These are phyloP conservation scores for Nitzschia sp. DNA, from an alignment of 108 stramenopile genomes.

Conservation along the genomic window DNA sequence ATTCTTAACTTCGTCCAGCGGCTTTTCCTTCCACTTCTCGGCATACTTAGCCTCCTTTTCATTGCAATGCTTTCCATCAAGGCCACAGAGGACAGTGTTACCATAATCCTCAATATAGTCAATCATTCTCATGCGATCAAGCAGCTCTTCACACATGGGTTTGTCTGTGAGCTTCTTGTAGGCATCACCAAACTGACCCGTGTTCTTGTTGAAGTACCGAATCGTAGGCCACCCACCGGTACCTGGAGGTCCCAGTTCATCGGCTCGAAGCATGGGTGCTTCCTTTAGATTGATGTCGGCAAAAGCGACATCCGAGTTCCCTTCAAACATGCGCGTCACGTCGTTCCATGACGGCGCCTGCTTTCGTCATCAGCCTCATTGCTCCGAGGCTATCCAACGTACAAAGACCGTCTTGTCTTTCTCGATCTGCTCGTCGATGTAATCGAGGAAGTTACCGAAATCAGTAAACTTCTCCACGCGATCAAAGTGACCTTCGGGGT, in stretches of 20 bases:
- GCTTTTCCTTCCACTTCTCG: constrained; percentile 37
- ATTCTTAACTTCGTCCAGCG: constrained; percentile 16
- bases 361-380: constrained; percentile 86
- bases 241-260: constrained; percentile 49
- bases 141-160: constrained; percentile 67
- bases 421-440: constrained; percentile 31
- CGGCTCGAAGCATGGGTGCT: constrained; percentile 14
- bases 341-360: constrained; percentile 79
- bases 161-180: constrained; percentile 56
- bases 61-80: constrained; percentile 36
- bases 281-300: constrained; percentile 58
- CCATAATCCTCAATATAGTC: constrained; percentile 57
- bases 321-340: constrained; percentile 53
- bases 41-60: constrained; percentile 46
- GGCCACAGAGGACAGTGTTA: constrained; percentile 43
- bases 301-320: constrained; percentile 52
- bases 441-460: background rate
- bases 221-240: constrained; percentile 78
- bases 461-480: constrained; percentile 13
- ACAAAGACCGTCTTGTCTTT: constrained; percentile 67
- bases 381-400: constrained; percentile 62
- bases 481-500: constrained; percentile 23
- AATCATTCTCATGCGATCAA: constrained; percentile 43
- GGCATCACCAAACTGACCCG: constrained; percentile 50
- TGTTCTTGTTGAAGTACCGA: constrained; percentile 68